phyloP scores from a whole-genome alignment of 2,329 filamentous ascomycete genomes.

The Alternaria infectoria region DNA sequence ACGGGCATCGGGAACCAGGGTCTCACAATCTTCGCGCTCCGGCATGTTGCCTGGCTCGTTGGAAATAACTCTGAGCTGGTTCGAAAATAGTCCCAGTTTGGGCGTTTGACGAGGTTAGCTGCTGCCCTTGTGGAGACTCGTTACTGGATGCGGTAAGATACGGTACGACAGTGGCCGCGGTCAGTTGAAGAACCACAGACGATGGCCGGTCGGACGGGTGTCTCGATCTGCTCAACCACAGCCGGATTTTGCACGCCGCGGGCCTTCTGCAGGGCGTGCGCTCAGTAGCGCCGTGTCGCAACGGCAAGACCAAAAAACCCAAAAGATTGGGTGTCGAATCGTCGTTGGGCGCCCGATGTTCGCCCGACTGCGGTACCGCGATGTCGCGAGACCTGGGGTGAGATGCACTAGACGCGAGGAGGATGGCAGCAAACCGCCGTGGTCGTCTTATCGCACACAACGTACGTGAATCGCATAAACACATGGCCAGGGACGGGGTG shows the following conservation, averaged over 20 bases:
- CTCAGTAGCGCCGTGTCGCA: conserved; percentile 11
- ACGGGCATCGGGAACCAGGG: background rate
- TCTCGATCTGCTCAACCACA: conserved; percentile 7
- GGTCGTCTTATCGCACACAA: conserved; percentile 10
- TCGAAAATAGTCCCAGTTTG: background rate
- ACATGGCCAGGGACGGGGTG: conserved; percentile 9
- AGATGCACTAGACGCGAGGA: background rate
- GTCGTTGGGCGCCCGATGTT: conserved; percentile 6
- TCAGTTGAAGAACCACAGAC: conserved; percentile 1
- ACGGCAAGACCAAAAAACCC: background rate
- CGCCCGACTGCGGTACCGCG: background rate
- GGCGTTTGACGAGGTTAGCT: conserved; percentile 1
- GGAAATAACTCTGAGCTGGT: background rate
- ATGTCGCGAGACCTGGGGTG: background rate
- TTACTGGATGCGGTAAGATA: background rate
- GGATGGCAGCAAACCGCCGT: background rate
- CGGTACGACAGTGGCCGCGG: conserved; percentile 8
- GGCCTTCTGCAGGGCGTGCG: conserved; percentile 3
- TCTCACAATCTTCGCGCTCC: background rate
- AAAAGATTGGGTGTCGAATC: background rate
- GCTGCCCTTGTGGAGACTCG: background rate
- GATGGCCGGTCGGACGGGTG: conserved; percentile 8
- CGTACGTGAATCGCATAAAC: conserved; percentile 13
- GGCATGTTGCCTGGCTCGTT: background rate
- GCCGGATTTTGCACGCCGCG: conserved; percentile 7